phyloP scores from a whole-genome alignment of 441 rosid genomes.

The Populus hybrid region DNA sequence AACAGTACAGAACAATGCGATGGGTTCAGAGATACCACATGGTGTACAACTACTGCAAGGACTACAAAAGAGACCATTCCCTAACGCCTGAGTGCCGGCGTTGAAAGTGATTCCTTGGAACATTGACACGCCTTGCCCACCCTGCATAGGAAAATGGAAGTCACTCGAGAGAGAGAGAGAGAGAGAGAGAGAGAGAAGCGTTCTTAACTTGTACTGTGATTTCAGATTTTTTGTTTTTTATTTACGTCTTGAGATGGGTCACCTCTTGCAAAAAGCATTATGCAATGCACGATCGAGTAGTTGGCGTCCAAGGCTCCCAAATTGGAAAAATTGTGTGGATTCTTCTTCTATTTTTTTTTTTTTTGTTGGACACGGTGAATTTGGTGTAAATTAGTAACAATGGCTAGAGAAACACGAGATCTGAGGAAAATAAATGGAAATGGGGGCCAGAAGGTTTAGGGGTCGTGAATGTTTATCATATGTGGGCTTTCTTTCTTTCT shows the following conservation, averaged over 20 bases:
- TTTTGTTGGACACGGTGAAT: neutral
- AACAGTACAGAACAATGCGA: conserved; percentile 66
- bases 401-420: neutral
- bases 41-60: conserved; percentile 78
- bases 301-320: conserved; percentile 29
- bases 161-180: neutral
- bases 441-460: neutral
- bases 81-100: conserved; percentile 75
- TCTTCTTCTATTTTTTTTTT: neutral
- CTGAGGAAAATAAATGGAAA: neutral
- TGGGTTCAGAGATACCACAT: conserved; percentile 70
- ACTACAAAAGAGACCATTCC: conserved; percentile 71
- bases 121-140: neutral
- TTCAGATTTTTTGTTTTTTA: neutral
- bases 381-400: conserved; percentile 16
- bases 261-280: conserved; percentile 14
- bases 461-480: conserved; percentile 10
- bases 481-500: neutral
- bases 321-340: neutral
- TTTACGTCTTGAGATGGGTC: conserved; percentile 33
- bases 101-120: conserved; percentile 1
- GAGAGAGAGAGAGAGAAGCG: no score
- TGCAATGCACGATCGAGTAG: conserved; percentile 12
- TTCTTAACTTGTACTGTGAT: conserved; percentile 16
- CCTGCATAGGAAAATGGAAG: neutral